These are phyloP conservation scores for Saxophila tyrrhenica DNA, from an alignment of 495 filamentous ascomycete species.

Conservation along the genomic window DNA sequence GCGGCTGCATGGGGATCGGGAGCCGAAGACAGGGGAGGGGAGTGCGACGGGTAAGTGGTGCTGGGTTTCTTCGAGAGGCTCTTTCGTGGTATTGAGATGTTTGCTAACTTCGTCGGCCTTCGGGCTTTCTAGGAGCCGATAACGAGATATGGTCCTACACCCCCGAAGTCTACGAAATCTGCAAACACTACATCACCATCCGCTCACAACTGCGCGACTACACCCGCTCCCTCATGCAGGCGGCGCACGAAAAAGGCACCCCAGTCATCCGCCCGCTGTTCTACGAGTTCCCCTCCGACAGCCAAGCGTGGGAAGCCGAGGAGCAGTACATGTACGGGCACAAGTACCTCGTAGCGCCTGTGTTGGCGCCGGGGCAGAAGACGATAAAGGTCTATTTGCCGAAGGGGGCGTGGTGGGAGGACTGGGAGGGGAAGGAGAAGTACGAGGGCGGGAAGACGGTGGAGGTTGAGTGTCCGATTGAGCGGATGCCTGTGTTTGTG, in stretches of 20 bases:
- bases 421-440: conserved; percentile 25
- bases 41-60: conserved; percentile 21
- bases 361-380: conserved; percentile 35
- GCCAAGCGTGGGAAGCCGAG: conserved; percentile 38
- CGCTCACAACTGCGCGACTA: conserved; percentile 44
- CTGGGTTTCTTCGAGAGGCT: too few relatives aligned
- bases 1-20: conserved; percentile 48
- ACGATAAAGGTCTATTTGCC: conserved; percentile 38
- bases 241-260: conserved; percentile 42
- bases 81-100: too few relatives aligned
- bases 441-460: conserved; percentile 31
- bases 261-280: conserved; percentile 47
- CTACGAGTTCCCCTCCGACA: conserved; percentile 44
- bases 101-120: too few relatives aligned
- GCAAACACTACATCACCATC: conserved; percentile 42
- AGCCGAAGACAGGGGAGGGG: conserved; percentile 26
- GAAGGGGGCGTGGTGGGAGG: conserved; percentile 34
- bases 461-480: conserved; percentile 37
- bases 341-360: conserved; percentile 43
- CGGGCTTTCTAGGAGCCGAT: too few relatives aligned
- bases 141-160: conserved; percentile 54
- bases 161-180: conserved; percentile 43
- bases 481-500: conserved; percentile 40
- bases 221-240: conserved; percentile 39
- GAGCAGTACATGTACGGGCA: conserved; percentile 45